Conservation (phyloP, 129 eudicot species). For the Gnaphalium uliginosum region DNA sequence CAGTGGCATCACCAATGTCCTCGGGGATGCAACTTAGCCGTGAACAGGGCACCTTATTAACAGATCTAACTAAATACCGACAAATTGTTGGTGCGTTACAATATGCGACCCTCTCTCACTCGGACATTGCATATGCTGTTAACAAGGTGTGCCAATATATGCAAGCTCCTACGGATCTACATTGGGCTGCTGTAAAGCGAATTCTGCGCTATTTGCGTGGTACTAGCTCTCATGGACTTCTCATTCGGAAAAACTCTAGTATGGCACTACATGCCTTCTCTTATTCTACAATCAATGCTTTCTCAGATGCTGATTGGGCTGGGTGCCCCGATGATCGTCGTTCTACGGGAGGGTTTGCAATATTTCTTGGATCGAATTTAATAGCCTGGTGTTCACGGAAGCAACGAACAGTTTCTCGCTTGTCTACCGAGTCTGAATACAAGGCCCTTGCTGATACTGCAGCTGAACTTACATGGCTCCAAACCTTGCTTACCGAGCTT, state of each 20-base stretch:
- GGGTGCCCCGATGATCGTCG: neutral
- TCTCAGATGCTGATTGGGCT: neutral
- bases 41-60: neutral
- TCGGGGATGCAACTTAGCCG: neutral
- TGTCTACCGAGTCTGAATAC: neutral
- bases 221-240: neutral
- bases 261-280: neutral
- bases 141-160: neutral
- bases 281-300: neutral
- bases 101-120: neutral
- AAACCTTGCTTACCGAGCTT: neutral
- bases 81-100: neutral
- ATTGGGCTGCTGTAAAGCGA: neutral
- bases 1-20: neutral
- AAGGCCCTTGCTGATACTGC: neutral
- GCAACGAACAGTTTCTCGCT: neutral
- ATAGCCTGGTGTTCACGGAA: neutral
- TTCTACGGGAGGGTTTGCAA: slow-evolving; percentile 1
- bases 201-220: neutral
- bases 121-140: neutral
- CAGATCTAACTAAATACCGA: neutral
- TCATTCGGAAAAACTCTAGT: neutral
- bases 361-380: neutral
- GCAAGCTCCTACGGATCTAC: neutral
- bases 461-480: neutral